These are phyloP conservation scores for Exophiala lecanii-corni DNA, from an alignment of 2,329 filamentous ascomycete genomes.

Conservation along the genomic window DNA sequence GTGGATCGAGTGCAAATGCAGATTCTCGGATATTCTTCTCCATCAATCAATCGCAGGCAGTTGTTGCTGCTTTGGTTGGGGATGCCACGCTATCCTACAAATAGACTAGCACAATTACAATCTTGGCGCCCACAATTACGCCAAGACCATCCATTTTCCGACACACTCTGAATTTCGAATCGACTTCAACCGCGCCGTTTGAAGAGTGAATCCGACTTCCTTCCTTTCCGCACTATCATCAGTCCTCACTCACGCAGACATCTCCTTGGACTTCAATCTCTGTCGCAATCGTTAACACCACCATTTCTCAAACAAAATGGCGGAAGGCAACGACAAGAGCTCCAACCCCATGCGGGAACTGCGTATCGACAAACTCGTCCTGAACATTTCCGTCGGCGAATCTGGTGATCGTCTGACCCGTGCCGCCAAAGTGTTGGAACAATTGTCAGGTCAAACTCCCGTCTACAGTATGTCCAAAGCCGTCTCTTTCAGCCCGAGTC, in stretches of 20 bases:
- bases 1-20: too few relatives aligned
- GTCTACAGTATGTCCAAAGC: conserved; percentile 83
- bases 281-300: conserved; percentile 30
- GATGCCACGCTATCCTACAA: not conserved
- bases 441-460: conserved; percentile 98
- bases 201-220: not conserved
- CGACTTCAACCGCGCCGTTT: not conserved
- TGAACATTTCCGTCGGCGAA: conserved; percentile 99
- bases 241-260: not conserved
- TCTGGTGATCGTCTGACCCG: conserved; percentile 99
- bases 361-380: conserved; percentile 98
- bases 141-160: not conserved
- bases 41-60: not conserved
- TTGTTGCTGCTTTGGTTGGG: not conserved
- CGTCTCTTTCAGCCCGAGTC: conserved; percentile 2
- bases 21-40: too few relatives aligned
- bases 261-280: conserved; percentile 10
- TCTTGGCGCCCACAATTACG: not conserved
- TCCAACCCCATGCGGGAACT: conserved; percentile 99
- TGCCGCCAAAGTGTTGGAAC: conserved; percentile 99
- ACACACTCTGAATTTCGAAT: not conserved
- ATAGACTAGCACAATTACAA: not conserved
- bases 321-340: conserved; percentile 72
- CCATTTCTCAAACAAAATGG: conserved; percentile 34
- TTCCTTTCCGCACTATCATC: not conserved